These are phyloP conservation scores for Decorospora gaudefroyi DNA, from an alignment of 2,329 filamentous ascomycete species.

Conservation along the genomic window DNA sequence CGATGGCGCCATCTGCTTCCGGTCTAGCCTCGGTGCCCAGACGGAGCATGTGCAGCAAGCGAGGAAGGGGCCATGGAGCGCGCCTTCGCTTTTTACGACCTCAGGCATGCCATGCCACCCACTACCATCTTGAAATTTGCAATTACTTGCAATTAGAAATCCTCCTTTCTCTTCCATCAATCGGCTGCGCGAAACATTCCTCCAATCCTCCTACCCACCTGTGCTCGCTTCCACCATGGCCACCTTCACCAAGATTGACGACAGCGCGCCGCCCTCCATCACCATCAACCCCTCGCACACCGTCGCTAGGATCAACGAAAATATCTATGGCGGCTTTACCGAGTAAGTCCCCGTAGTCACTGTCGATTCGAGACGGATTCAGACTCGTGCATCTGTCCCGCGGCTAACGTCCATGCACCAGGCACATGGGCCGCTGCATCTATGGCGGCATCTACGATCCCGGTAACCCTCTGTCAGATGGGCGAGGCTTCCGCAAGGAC, in stretches of 20 bases:
- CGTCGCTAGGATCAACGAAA: slow-evolving; percentile 74
- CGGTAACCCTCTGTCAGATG: slow-evolving; percentile 71
- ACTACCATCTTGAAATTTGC: slow-evolving; percentile 4
- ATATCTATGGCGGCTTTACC: slow-evolving; percentile 83
- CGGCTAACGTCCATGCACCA: slow-evolving; percentile 47
- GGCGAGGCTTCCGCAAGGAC: slow-evolving; percentile 76
- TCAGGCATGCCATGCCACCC: slow-evolving; percentile 12
- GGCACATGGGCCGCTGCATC: slow-evolving; percentile 87
- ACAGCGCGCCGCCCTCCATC: slow-evolving; percentile 66
- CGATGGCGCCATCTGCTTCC: slow-evolving; percentile 7
- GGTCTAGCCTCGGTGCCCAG: slow-evolving; percentile 13
- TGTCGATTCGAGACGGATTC: too few species aligned
- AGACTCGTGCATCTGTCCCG: slow-evolving; percentile 7
- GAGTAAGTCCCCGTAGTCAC: slow-evolving; percentile 65
- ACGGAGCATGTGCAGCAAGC: slow-evolving; percentile 8
- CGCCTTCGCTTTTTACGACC: slow-evolving; percentile 19
- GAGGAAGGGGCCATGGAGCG: too few species aligned
- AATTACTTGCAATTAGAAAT: not conserved
- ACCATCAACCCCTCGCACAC: slow-evolving; percentile 67
- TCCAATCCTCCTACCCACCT: not conserved
- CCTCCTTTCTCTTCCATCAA: not conserved
- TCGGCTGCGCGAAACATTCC: not conserved
- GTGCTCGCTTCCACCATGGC: slow-evolving; percentile 58
- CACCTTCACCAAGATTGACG: slow-evolving; percentile 70
- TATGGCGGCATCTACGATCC: slow-evolving; percentile 87